These are phyloP conservation scores for Paraphoma sp. DNA, from an alignment of 2,329 filamentous ascomycete species.

Conservation along the genomic window DNA sequence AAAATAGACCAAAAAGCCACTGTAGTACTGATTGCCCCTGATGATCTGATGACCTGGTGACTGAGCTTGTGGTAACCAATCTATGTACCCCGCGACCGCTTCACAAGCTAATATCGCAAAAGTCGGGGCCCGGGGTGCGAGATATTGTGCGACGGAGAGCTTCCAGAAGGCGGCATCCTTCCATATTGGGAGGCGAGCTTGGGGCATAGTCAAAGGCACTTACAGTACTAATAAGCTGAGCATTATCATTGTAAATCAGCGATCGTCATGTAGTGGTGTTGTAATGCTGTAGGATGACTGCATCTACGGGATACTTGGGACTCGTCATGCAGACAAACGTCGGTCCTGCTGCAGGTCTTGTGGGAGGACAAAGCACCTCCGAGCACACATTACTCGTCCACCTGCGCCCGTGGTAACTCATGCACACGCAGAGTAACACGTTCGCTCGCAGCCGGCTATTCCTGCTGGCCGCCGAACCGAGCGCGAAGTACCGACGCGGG, in stretches of 20 bases:
- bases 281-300: conserved; percentile 1
- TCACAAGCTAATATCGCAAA: conserved; percentile 33
- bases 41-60: conserved; percentile 31
- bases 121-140: conserved; percentile 31
- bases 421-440: conserved; percentile 35
- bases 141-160: conserved; percentile 25
- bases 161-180: conserved; percentile 28
- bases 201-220: not conserved
- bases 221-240: not conserved
- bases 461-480: conserved; percentile 34
- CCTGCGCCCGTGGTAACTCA: conserved; percentile 33
- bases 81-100: conserved; percentile 43
- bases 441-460: conserved; percentile 26
- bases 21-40: conserved; percentile 6
- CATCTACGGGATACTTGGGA: conserved; percentile 1
- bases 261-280: not conserved
- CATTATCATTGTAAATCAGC: not conserved
- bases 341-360: conserved; percentile 22
- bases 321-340: conserved; percentile 29
- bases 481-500: conserved; percentile 24
- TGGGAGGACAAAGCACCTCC: conserved; percentile 18
- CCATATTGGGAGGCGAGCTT: conserved; percentile 16
- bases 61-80: conserved; percentile 36
- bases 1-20: conserved; percentile 3
- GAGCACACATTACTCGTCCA: conserved; percentile 20